phyloP scores from a whole-genome alignment of 305 asterid species.

The Andrographis paniculata region DNA sequence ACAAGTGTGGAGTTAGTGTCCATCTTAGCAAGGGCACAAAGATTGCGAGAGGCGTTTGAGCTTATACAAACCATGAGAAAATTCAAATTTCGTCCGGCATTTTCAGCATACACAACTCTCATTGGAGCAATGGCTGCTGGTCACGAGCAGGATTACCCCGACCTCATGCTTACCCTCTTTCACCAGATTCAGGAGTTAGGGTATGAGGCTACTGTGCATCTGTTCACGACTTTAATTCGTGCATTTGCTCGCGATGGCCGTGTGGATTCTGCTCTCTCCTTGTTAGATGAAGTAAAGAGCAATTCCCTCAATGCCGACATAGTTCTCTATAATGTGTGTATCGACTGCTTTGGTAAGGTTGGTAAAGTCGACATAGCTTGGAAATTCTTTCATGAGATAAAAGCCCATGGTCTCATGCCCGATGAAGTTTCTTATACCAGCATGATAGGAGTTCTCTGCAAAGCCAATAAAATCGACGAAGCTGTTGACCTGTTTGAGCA shows the following conservation, averaged over 20 bases:
- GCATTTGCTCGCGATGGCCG: slow-evolving; percentile 72
- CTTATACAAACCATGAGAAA: slow-evolving; percentile 76
- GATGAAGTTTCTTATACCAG: slow-evolving; percentile 89
- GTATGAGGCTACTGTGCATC: slow-evolving; percentile 75
- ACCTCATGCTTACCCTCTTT: slow-evolving; percentile 73
- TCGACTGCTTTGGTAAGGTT: slow-evolving; percentile 79
- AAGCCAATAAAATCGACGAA: slow-evolving; percentile 49
- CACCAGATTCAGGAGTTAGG: slow-evolving; percentile 89
- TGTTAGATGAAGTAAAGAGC: slow-evolving; percentile 81
- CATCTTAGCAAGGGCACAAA: slow-evolving; percentile 39
- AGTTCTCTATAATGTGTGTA: slow-evolving; percentile 88
- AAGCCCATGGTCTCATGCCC: slow-evolving; percentile 52
- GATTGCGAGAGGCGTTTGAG: slow-evolving; percentile 56
- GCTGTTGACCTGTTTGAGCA: slow-evolving; percentile 84
- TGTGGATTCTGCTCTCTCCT: slow-evolving; percentile 77
- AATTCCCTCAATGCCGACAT: slow-evolving; percentile 65
- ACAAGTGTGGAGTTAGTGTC: slow-evolving; percentile 55
- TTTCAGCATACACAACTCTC: slow-evolving; percentile 83
- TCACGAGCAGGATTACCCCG: slow-evolving; percentile 46
- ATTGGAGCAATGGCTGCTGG: slow-evolving; percentile 63
- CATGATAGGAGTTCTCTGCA: slow-evolving; percentile 89
- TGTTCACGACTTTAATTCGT: slow-evolving; percentile 77
- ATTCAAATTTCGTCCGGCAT: slow-evolving; percentile 74
- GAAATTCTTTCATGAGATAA: slow-evolving; percentile 94
- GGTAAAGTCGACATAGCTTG: slow-evolving; percentile 96